Evolutionary conservation across 2,329 filamentous ascomycete species (phyloP).

Genomic region (Fusarium goolgardi): DNA sequence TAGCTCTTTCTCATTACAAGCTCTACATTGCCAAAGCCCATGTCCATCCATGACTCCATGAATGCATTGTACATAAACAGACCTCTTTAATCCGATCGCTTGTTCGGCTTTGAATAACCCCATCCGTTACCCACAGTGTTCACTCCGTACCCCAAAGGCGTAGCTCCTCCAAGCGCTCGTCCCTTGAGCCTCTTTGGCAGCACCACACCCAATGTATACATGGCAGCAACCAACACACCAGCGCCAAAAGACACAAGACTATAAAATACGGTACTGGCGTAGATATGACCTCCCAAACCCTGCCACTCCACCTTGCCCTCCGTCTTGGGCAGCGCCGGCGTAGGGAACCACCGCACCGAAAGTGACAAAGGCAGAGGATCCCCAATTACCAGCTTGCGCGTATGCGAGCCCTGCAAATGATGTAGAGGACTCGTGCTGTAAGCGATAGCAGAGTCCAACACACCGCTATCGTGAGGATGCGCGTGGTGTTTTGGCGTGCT

Average conservation of each 20-base stretch:
- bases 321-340: slow-evolving; percentile 74
- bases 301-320: slow-evolving; percentile 74
- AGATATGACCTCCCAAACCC: slow-evolving; percentile 72
- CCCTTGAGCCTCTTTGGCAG: slow-evolving; percentile 65
- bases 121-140: slow-evolving; percentile 67
- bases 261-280: slow-evolving; percentile 73
- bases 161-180: slow-evolving; percentile 65
- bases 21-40: slow-evolving; percentile 27
- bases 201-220: slow-evolving; percentile 71
- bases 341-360: slow-evolving; percentile 88
- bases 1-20: slow-evolving; percentile 31
- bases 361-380: slow-evolving; percentile 84
- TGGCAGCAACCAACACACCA: slow-evolving; percentile 64
- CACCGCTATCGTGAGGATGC: slow-evolving; percentile 75
- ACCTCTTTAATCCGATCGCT: slow-evolving; percentile 59
- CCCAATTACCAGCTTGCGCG: slow-evolving; percentile 82
- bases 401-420: slow-evolving; percentile 64
- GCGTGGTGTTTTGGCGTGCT: slow-evolving; percentile 71
- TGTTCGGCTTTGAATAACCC: slow-evolving; percentile 61
- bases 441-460: slow-evolving; percentile 86
- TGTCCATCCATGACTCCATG: slow-evolving; percentile 37
- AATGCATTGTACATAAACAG: slow-evolving; percentile 32
- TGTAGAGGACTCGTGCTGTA: slow-evolving; percentile 83
- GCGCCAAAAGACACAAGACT: slow-evolving; percentile 68
- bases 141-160: slow-evolving; percentile 67